Conservation (phyloP, 2,329 filamentous ascomycete species). For the Conoideocrella luteorostrata region DNA sequence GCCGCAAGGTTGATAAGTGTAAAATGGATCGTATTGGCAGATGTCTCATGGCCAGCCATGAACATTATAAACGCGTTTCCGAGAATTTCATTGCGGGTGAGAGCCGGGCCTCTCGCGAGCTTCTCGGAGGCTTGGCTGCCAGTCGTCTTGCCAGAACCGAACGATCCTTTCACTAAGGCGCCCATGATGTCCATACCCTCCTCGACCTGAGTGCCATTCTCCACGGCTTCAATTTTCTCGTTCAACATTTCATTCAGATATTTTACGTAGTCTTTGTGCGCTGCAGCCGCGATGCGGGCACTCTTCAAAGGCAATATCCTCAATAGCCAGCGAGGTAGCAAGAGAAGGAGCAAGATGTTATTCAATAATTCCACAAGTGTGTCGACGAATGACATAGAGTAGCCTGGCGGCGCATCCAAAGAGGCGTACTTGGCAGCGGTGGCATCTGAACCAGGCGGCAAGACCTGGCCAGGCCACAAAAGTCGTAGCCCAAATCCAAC, state of each 20-base stretch:
- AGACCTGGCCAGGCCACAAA: constrained; percentile 56
- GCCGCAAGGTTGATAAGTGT: constrained; percentile 61
- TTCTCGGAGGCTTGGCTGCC: constrained; percentile 23
- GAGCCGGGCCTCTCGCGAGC: constrained; percentile 23
- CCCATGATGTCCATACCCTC: constrained; percentile 49
- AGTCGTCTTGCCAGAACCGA: constrained; percentile 21
- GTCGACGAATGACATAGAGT: constrained; percentile 59
- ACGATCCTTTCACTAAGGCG: constrained; percentile 26
- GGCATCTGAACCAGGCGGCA: constrained; percentile 35
- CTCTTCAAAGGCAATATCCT: constrained; percentile 44
- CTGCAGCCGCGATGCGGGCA: constrained; percentile 44
- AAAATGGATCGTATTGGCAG: constrained; percentile 69
- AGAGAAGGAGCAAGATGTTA: constrained; percentile 54
- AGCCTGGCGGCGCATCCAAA: constrained; percentile 40
- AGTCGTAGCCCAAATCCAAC: constrained; percentile 64
- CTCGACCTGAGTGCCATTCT: constrained; percentile 28
- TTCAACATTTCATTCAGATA: constrained; percentile 66
- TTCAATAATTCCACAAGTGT: constrained; percentile 57
- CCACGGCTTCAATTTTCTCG: constrained; percentile 45
- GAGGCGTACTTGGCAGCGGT: constrained; percentile 43
- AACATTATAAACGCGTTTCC: constrained; percentile 66
- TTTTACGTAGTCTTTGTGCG: constrained; percentile 56
- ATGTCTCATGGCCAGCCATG: constrained; percentile 75
- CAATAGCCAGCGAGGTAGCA: constrained; percentile 53
- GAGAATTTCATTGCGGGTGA: constrained; percentile 60